Evolutionary conservation across 805 yeast species (phyloP).

Genomic region (Scheffersomyces spartinae): DNA sequence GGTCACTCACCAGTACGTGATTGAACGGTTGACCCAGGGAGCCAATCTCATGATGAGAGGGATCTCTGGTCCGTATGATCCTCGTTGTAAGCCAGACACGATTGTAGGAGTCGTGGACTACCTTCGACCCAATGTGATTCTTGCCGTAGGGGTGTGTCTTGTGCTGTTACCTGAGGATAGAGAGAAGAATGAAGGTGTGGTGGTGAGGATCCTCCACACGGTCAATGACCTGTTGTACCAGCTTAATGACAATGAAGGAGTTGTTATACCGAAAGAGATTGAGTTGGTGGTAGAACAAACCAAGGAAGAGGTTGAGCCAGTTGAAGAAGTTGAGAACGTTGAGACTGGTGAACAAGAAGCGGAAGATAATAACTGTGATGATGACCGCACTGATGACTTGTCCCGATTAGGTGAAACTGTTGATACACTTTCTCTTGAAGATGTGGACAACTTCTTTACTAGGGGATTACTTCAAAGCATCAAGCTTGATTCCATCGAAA

Average conservation of each 20-base stretch:
- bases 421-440: constrained; percentile 35
- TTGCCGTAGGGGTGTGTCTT: constrained; percentile 61
- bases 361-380: constrained; percentile 3
- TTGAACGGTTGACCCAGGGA: constrained; percentile 60
- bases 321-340: constrained; percentile 3
- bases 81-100: constrained; percentile 33
- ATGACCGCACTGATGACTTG: constrained; percentile 1
- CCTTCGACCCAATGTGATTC: constrained; percentile 46
- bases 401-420: constrained; percentile 16
- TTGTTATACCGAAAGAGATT: constrained; percentile 6
- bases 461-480: constrained; percentile 64
- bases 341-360: constrained; percentile 5
- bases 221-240: constrained; percentile 53
- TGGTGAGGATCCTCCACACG: constrained; percentile 61
- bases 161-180: constrained; percentile 33
- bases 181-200: constrained; percentile 66
- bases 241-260: constrained; percentile 34
- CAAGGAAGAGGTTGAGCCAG: constrained; percentile 5
- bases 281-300: constrained; percentile 8
- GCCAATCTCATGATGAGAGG: constrained; percentile 80
- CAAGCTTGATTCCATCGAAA: constrained; percentile 39
- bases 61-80: constrained; percentile 47
- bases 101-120: constrained; percentile 64
- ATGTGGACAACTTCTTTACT: constrained; percentile 63
- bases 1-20: constrained; percentile 61